A percentile compares a stretch with the other conserved stretches of the same genome.
Evolutionary conservation across 1,284 basidiomycete genomes (phyloP).

Genomic region (Pseudozyma pruni): DNA sequence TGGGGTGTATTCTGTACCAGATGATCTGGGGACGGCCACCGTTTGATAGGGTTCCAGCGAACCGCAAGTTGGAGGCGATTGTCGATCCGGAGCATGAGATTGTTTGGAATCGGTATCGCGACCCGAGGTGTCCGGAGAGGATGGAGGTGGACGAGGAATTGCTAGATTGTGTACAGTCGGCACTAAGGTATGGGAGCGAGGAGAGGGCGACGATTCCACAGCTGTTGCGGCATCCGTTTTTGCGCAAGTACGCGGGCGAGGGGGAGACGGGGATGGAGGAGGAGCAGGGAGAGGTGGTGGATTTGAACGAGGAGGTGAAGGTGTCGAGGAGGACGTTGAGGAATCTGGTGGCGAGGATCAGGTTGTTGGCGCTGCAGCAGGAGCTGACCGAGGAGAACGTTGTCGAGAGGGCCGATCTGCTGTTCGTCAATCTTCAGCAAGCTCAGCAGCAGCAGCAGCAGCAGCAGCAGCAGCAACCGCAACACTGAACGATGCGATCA

Average conservation of each 20-base stretch:
- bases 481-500: too few relatives aligned
- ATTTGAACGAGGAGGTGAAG: conserved; percentile 44
- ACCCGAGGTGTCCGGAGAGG: conserved; percentile 71
- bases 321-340: conserved; percentile 50
- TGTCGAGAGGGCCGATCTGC: conserved; percentile 52
- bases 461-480: conserved; percentile 13
- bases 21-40: conserved; percentile 93
- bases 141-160: conserved; percentile 75
- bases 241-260: conserved; percentile 45
- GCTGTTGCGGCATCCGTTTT: conserved; percentile 70
- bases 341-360: conserved; percentile 53
- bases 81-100: conserved; percentile 79
- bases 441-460: conserved; percentile 25
- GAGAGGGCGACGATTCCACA: conserved; percentile 83
- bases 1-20: conserved; percentile 95
- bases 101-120: conserved; percentile 77
- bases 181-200: conserved; percentile 79
- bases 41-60: conserved; percentile 86
- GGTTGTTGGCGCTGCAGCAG: conserved; percentile 46
- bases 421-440: conserved; percentile 43
- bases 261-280: conserved; percentile 18
- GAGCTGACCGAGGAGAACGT: conserved; percentile 60
- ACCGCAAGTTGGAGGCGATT: conserved; percentile 89
- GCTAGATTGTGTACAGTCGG: conserved; percentile 79
- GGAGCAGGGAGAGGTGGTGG: conserved; percentile 10